Evolutionary conservation across 768 basidiomycete genomes (phyloP), one percentile per base, ranked within the genome.

Genomic region (Tylopilus sp.): DNA sequence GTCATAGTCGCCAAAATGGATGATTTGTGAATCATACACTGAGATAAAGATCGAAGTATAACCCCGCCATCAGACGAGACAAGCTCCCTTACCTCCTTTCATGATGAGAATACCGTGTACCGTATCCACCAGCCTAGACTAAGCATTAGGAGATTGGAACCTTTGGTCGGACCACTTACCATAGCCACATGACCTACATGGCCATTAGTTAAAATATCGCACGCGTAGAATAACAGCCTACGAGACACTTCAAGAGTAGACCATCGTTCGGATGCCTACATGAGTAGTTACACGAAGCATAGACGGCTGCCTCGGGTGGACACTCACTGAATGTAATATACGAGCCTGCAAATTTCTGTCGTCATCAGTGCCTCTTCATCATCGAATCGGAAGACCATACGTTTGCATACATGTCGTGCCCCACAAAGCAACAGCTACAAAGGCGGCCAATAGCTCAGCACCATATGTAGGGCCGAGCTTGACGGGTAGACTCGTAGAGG

Each of bases 1-100:
- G 31, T 9, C 10, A 21, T 25, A 42, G 43, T 52, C 6, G 5
- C 50, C 47, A 22, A 55, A 43, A 19, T 17, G 9, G 26, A 31
- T 2, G 34, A 53, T 47, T 22, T n/a, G 40, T 29, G 50, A 37
- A 16, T 48, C 50, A 3, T 53, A 55, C 8, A 45, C 49, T 53
- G 28, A 26, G 12, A 43, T 28, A 16, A 13, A 25, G 42, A 37
- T 19, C 43, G 21, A 29, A 41, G 21, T 21, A 17, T 0, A 10
- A 29, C 4, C 7, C 19, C 16, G 17, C 8, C 7, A 12, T 16
- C 7, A 31, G 2, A 37, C 40, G 28, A 28, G 22, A 25, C 12
- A 1, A 17, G 29, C 21, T 3, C 30, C 36, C 54, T 45, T 14
- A 43, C 55, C 41, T 31, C 50, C 54, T 42, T 48, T 48, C 21